phyloP scores from a whole-genome alignment of 139 green algal species.

The Choricystis sp. region DNA sequence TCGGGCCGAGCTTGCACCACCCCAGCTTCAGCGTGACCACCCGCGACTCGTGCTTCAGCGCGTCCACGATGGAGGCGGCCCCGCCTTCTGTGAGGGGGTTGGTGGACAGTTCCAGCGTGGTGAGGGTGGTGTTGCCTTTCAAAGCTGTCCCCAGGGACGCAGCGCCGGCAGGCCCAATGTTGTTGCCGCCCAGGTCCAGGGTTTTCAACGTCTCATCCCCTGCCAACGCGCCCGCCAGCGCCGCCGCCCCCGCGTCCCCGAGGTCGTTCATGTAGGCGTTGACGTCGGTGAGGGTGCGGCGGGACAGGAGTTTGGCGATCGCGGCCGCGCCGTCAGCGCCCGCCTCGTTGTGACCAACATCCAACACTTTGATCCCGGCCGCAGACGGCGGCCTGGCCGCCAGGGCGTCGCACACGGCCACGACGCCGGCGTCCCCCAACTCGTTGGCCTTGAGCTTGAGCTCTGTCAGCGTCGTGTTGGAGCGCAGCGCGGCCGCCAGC shows the following conservation, averaged over 20 bases:
- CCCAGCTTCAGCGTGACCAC: conserved; percentile 70
- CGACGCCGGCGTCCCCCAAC: conserved; percentile 69
- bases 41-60: conserved; percentile 69
- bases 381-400: neutral
- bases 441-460: conserved; percentile 86
- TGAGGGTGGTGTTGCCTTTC: conserved; percentile 27
- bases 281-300: conserved; percentile 48
- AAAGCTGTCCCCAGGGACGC: conserved; percentile 25
- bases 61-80: conserved; percentile 50
- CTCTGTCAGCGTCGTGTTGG: conserved; percentile 58
- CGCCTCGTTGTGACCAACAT: conserved; percentile 88
- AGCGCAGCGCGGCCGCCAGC: conserved; percentile 52
- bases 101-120: conserved; percentile 76
- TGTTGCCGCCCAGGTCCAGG: conserved; percentile 93
- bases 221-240: conserved; percentile 44
- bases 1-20: conserved; percentile 88
- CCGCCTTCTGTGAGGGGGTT: conserved; percentile 81
- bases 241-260: conserved; percentile 44
- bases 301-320: conserved; percentile 55
- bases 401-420: conserved; percentile 58
- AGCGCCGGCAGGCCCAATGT: conserved; percentile 63
- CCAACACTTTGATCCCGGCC: conserved; percentile 40
- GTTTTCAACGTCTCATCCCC: conserved; percentile 35
- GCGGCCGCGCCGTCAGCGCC: conserved; percentile 35
- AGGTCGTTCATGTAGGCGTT: conserved; percentile 98